Base-by-base conservation (phyloP, 1,139 yeast genomes). In the Saccharomycopsis crataegensis region DNA sequence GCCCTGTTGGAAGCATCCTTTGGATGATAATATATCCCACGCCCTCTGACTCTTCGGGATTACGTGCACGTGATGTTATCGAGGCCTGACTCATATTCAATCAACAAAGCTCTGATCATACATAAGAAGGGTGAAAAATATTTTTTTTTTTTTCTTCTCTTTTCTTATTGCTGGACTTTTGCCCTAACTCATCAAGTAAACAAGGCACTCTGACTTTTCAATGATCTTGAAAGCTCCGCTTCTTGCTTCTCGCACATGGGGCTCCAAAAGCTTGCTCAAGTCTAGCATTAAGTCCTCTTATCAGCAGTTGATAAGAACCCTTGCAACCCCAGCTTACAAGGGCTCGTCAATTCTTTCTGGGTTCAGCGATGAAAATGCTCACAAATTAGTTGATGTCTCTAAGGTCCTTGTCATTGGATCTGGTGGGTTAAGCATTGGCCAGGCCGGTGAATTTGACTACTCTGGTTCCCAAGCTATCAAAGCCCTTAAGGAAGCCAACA, bases 401-500 rank as follows among this genome's bases (percentile, higher is more conserved):
- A 88, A 89, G 64, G 98, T 93, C 22, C 79, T 93, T 59, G 90
- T 93, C 56, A 86, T 93, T 66, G 99, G 99, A 28, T 91, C 98
- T 4, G 99, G 99, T 66, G 99, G 99, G 48, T 77, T 93, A 58
- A 87, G 96, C 53, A 93, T 93, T 67, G 99, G 99, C 56, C 99
- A 93, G 72, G 99, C 99, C 48, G 99, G 99, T 64, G 99, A 93
- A 71, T 93, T 93, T 64, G 99, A 93, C 70, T 93, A 93, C 72
- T 88, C 96, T 43, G 98, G 98, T 57, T 90, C 97, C 22, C 98
- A 91, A 72, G 98, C 98, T 51, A 91, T 91, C 68, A 91, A 91
- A 71, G 99, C 99, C 8, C 75, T 93, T 64, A 87, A 81, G 67
- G 98, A 93, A 72, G 96, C 95, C 54, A 79, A 86, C 65, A 91